phyloP scores from a whole-genome alignment of 169 alveolate genomes.

The Eimeria mitis region DNA sequence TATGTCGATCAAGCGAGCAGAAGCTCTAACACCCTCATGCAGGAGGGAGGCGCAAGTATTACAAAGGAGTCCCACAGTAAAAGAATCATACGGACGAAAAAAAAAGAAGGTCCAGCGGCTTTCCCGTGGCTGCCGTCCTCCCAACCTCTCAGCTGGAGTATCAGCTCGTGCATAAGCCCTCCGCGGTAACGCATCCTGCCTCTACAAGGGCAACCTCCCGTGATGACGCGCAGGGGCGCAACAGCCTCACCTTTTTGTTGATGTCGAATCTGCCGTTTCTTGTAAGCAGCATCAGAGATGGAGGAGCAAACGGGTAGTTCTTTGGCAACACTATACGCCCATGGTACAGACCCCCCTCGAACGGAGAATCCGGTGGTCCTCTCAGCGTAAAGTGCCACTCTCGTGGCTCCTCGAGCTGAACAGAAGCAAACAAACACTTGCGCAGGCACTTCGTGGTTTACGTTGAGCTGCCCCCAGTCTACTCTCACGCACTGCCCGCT shows the following conservation, averaged over 20 bases:
- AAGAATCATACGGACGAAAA: background rate
- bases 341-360: slow-evolving; percentile 96
- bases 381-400: slow-evolving; percentile 95
- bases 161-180: background rate
- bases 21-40: background rate
- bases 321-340: slow-evolving; percentile 95
- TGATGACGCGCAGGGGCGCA: background rate
- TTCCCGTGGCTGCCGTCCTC: background rate
- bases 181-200: background rate
- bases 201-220: background rate
- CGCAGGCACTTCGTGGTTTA: background rate
- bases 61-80: background rate
- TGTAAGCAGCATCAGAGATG: slow-evolving; percentile 92
- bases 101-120: background rate
- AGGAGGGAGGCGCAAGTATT: background rate
- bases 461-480: background rate
- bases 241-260: slow-evolving; percentile 87
- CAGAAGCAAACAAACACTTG: background rate
- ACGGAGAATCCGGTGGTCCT: slow-evolving; percentile 94
- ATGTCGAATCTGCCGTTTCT: slow-evolving; percentile 95
- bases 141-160: background rate
- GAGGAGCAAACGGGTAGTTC: slow-evolving; percentile 96
- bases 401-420: slow-evolving; percentile 89
- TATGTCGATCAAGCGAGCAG: background rate
- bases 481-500: background rate